Conservation (phyloP, 2,329 filamentous ascomycete species). For the Myrmaecium sp. region DNA sequence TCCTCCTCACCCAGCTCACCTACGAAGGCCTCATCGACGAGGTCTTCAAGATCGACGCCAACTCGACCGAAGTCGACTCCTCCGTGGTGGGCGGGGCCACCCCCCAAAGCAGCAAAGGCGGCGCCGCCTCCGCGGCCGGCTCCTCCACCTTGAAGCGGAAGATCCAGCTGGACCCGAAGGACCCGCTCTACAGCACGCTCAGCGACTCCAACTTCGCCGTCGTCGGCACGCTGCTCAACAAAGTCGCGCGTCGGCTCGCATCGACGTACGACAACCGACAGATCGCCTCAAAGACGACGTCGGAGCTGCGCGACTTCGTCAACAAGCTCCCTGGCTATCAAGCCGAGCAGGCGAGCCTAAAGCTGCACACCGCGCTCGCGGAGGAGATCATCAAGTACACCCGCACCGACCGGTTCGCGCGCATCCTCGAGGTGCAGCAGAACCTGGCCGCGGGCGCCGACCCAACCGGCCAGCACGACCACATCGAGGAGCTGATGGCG, state of each 20-base stretch:
- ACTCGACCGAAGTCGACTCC: conserved; percentile 82
- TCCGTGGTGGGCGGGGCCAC: conserved; percentile 67
- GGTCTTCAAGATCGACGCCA: conserved; percentile 78
- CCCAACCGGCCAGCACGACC: conserved; percentile 73
- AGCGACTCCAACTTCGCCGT: conserved; percentile 91
- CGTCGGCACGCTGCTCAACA: conserved; percentile 76
- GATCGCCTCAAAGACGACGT: conserved; percentile 61
- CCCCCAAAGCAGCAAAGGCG: conserved; percentile 34
- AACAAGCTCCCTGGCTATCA: conserved; percentile 82
- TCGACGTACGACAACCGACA: conserved; percentile 81
- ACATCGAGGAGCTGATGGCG: conserved; percentile 87
- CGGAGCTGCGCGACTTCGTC: conserved; percentile 91
- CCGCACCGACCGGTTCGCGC: conserved; percentile 73
- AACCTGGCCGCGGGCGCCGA: conserved; percentile 85
- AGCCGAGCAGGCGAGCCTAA: conserved; percentile 82
- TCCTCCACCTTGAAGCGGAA: conserved; percentile 52
- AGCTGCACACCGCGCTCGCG: conserved; percentile 76
- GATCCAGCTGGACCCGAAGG: conserved; percentile 73
- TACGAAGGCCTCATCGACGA: conserved; percentile 96
- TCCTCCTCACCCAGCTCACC: conserved; percentile 82
- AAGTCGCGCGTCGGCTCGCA: conserved; percentile 71
- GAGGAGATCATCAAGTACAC: conserved; percentile 95
- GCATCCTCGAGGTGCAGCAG: conserved; percentile 82
- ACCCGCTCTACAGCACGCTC: conserved; percentile 74
- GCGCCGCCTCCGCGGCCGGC: conserved; percentile 37